Evolutionary conservation across 129 eudicot species (phyloP), one percentile per base, ranked within the genome.

Genomic region (Artemisia tridentata): DNA sequence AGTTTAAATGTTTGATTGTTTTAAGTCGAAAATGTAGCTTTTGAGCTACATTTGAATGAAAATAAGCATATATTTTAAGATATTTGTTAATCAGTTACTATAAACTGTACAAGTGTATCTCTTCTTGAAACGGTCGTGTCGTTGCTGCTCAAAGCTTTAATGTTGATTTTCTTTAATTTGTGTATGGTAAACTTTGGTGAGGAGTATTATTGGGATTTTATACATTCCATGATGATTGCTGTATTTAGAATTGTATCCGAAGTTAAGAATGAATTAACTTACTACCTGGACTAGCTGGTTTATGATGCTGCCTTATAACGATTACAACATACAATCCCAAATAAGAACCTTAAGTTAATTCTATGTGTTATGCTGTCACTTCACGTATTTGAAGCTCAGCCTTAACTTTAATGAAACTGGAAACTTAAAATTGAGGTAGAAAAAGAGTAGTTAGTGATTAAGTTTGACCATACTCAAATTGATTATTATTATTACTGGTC

Each of bases 1-100:
- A 38, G 56, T 54, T 63, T 64, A 15, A 19, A 5, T 65, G 25
- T 65, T 21, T 65, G 72, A 72, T 47, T 52, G 72, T 52, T 52
- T 41, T 53, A 10, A 63, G 54, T 20, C 23, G 1, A 4, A 29
- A 20, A 20, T 20, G 38, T 0, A 29, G 4, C 4, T 29, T 29
- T 0, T 29, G 4, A 29, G 23, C 23, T 20, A 20, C 23, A 20
- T 20, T 20, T 0, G 23, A 20, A 20, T 20, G 23, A 20, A 20
- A 20, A 20, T 20, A 20, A 20, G 23, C 23, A 20, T 20, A 0
- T 20, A 1, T 20, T 0, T 20, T 20, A 20, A 20, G 23, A 20
- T 20, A 20, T 20, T 29, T 29, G 38, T 29, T 4, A 29, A 3
- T 29, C 4, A 4, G 38, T 29, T 29, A 29, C 4, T 29, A 29